A percentile compares a stretch with the other conserved stretches of the same genome.
Conservation (phyloP, 108 stramenopile species). For the Cyclotella atomus region DNA sequence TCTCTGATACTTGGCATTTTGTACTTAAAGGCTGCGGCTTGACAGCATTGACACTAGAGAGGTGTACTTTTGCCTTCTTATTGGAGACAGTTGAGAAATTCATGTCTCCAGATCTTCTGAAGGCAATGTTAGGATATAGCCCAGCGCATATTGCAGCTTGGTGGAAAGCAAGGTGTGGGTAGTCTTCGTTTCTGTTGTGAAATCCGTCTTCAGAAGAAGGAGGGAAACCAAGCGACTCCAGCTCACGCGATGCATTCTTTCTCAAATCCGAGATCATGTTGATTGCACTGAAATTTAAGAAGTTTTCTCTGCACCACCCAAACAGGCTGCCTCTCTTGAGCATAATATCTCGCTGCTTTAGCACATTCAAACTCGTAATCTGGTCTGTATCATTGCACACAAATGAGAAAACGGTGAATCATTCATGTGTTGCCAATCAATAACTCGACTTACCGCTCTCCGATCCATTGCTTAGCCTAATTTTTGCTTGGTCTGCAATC, state of each 20-base stretch:
- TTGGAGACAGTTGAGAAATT: slow-evolving; percentile 79
- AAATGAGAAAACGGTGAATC: background rate
- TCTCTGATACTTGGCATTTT: slow-evolving; percentile 61
- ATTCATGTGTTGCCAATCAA: background rate
- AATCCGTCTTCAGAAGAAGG: slow-evolving; percentile 38
- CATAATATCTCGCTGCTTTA: slow-evolving; percentile 55
- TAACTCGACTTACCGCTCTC: slow-evolving; percentile 50
- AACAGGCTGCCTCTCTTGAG: slow-evolving; percentile 40
- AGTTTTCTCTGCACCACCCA: slow-evolving; percentile 69
- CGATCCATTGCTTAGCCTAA: slow-evolving; percentile 56
- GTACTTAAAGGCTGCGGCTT: slow-evolving; percentile 63
- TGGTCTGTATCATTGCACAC: slow-evolving; percentile 34
- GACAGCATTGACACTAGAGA: slow-evolving; percentile 71
- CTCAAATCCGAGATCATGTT: slow-evolving; percentile 73
- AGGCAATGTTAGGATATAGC: slow-evolving; percentile 78
- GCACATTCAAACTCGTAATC: slow-evolving; percentile 65
- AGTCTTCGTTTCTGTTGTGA: slow-evolving; percentile 69
- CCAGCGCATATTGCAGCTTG: slow-evolving; percentile 75
- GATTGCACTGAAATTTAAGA: slow-evolving; percentile 56
- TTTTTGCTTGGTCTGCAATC: slow-evolving; percentile 58
- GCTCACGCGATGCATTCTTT: slow-evolving; percentile 61
- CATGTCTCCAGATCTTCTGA: slow-evolving; percentile 57
- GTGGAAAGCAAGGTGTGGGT: slow-evolving; percentile 47
- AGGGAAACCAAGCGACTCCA: slow-evolving; percentile 60
- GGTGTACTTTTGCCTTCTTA: slow-evolving; percentile 75